These are phyloP conservation scores for Hirsutella thompsonii DNA, from an alignment of 2,329 filamentous ascomycete genomes.

Conservation along the genomic window DNA sequence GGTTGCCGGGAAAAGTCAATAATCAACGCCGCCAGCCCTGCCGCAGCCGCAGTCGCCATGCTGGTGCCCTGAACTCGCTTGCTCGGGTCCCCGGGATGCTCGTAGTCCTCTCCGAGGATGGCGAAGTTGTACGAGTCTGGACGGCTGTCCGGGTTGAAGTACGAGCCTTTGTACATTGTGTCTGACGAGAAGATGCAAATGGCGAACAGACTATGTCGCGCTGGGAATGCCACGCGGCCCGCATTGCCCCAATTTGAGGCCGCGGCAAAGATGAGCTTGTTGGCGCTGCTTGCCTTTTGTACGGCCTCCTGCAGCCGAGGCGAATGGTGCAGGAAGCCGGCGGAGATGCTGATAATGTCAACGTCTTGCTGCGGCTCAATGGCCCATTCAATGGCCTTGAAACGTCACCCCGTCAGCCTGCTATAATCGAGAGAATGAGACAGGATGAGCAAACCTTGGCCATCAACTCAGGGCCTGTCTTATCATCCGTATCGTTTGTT, in stretches of 20 bases:
- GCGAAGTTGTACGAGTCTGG: background rate
- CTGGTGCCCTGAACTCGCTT: background rate
- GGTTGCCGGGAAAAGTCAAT: background rate
- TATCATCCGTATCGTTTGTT: background rate
- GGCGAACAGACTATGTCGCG: background rate
- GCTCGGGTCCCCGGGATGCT: background rate
- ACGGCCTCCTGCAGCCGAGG: background rate
- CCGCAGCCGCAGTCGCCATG: background rate
- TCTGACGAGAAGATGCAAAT: background rate
- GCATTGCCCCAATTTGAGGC: background rate
- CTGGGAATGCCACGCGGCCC: background rate
- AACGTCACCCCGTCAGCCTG: too few species aligned
- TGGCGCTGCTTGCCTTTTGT: background rate
- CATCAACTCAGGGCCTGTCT: background rate
- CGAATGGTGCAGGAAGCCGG: background rate
- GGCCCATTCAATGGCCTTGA: background rate
- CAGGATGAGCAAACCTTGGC: background rate
- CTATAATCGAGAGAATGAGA: too few species aligned
- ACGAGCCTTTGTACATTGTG: background rate
- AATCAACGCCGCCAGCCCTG: background rate
- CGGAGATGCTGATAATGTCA: constrained; percentile 1
- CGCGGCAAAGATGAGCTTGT: constrained; percentile 1
- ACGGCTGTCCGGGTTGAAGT: background rate
- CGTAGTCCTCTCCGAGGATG: background rate
- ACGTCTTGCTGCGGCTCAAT: background rate